phyloP scores from a whole-genome alignment of 108 stramenopile species.

The Seminavis robusta region DNA sequence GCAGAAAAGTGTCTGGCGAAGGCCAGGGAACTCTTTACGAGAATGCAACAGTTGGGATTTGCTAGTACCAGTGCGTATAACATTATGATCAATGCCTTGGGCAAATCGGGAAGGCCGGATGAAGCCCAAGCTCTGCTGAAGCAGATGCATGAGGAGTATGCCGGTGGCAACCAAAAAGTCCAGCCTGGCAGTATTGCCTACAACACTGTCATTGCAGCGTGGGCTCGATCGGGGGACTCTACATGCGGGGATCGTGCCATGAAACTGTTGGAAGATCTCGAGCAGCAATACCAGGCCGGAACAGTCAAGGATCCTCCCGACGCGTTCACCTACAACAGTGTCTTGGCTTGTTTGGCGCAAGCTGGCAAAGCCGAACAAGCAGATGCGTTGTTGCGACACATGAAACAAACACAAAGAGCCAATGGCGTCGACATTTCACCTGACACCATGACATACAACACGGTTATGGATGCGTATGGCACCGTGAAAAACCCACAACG shows the following conservation, averaged over 20 bases:
- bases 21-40: too few species aligned
- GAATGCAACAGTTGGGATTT: too few species aligned
- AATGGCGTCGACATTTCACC: conserved; percentile 16
- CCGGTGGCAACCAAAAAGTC: too few species aligned
- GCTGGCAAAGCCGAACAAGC: conserved; percentile 15
- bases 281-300: conserved; percentile 10
- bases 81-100: too few species aligned
- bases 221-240: conserved; percentile 41
- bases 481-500: too few species aligned
- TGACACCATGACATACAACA: conserved; percentile 34
- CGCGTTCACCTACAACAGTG: conserved; percentile 29
- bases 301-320: too few species aligned
- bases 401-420: too few species aligned
- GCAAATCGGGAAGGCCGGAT: too few species aligned
- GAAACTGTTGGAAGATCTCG: conserved; percentile 47
- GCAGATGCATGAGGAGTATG: conserved; percentile 49
- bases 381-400: conserved; percentile 26
- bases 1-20: too few species aligned
- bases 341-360: conserved; percentile 13
- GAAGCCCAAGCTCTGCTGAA: conserved; percentile 58
- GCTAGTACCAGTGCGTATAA: too few species aligned
- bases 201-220: conserved; percentile 55
- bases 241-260: conserved; percentile 18
- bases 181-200: conserved; percentile 51
- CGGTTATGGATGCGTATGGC: conserved; percentile 27